Evolutionary conservation across 2,329 filamentous ascomycete genomes (phyloP).

Genomic region (Fusarium phyllophilum): DNA sequence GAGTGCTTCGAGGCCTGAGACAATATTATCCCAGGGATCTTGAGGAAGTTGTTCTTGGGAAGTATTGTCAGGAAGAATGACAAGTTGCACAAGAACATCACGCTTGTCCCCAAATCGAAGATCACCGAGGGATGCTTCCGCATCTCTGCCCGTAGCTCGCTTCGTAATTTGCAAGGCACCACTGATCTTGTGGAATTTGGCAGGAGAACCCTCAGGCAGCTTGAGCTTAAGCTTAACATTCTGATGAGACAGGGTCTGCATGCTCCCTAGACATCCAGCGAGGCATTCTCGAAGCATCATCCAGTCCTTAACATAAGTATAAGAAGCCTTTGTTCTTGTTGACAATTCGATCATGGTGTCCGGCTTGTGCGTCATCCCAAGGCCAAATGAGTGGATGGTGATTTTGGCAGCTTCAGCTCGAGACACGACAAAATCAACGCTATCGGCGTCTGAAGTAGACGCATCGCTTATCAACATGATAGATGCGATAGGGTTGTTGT

Average conservation of each 20-base stretch:
- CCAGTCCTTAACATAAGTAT: conserved; percentile 99
- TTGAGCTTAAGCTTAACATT: conserved; percentile 96
- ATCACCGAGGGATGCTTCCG: conserved; percentile 91
- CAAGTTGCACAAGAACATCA: conserved; percentile 93
- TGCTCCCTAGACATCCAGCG: conserved; percentile 88
- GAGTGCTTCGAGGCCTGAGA: conserved; percentile 92
- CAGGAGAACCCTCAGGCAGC: conserved; percentile 93
- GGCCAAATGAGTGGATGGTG: conserved; percentile 93
- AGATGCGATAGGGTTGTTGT: conserved; percentile 92
- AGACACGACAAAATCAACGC: conserved; percentile 97
- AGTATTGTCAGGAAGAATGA: conserved; percentile 87
- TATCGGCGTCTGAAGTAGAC: conserved; percentile 91
- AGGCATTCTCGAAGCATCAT: conserved; percentile 99
- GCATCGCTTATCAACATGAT: conserved; percentile 98
- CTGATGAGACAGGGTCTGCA: conserved; percentile 96
- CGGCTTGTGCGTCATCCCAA: conserved; percentile 96
- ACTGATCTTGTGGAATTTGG: conserved; percentile 98
- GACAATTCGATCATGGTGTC: conserved; percentile 99
- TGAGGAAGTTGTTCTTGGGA: conserved; percentile 87
- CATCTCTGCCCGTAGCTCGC: conserved; percentile 91
- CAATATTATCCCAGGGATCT: conserved; percentile 96
- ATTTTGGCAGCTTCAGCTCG: conserved; percentile 98
- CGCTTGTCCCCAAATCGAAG: conserved; percentile 93
- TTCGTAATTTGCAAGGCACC: conserved; percentile 96
- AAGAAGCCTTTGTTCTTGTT: conserved; percentile 93